phyloP scores from a whole-genome alignment of 1,284 basidiomycete genomes.

The Schizophyllum amplum region DNA sequence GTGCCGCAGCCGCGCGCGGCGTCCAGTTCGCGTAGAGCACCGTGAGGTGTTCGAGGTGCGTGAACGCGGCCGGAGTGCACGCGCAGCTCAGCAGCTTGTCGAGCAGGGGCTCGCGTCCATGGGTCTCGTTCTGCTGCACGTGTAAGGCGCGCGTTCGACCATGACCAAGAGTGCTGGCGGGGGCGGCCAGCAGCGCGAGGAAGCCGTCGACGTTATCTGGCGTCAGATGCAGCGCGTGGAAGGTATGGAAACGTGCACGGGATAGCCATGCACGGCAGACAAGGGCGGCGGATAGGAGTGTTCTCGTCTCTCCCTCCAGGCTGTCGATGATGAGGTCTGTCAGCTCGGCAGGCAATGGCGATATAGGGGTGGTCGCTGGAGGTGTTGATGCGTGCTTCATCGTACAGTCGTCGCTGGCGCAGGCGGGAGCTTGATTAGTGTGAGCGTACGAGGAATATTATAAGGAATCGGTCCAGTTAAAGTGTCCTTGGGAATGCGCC shows the following conservation, averaged over 20 bases:
- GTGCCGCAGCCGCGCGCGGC: not conserved
- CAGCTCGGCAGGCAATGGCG: slow-evolving; percentile 7
- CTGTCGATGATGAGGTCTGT: slow-evolving; percentile 8
- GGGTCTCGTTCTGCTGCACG: not conserved
- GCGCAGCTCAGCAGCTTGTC: slow-evolving; percentile 4
- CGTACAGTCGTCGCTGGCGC: not conserved
- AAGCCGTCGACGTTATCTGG: slow-evolving; percentile 3
- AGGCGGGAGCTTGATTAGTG: not conserved
- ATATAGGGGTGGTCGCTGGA: not conserved
- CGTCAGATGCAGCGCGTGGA: slow-evolving; percentile 9
- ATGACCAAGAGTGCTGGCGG: not conserved
- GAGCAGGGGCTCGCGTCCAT: not conserved
- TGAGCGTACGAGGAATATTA: not conserved
- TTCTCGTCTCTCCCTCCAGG: not conserved
- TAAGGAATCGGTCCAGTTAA: not conserved
- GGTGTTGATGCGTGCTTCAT: not conserved
- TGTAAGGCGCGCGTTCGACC: not conserved
- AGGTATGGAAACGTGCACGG: slow-evolving; percentile 9
- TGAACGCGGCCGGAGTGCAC: not conserved
- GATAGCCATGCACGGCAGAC: slow-evolving; percentile 11
- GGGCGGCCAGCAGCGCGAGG: not conserved
- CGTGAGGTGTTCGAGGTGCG: slow-evolving; percentile 2
- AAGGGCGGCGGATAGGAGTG: slow-evolving; percentile 9
- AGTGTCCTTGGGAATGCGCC: not conserved
- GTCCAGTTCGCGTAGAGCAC: slow-evolving; percentile 3